These are phyloP conservation scores for Pyrus pyrifolia DNA, from an alignment of 306 rosid species.

Conservation along the genomic window DNA sequence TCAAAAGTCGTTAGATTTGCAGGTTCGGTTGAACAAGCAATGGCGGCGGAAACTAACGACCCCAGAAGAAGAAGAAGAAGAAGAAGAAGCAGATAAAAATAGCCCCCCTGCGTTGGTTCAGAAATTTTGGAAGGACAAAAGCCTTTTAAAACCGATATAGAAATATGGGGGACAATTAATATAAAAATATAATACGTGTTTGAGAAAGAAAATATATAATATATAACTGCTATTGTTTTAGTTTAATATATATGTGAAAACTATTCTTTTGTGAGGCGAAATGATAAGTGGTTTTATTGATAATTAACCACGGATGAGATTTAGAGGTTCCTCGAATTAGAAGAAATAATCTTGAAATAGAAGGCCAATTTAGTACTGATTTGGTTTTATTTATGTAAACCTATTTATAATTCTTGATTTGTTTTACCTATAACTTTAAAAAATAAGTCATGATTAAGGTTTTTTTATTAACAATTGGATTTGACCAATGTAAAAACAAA, in stretches of 20 bases:
- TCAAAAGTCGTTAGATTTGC: neutral
- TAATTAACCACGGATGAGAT: too few species aligned
- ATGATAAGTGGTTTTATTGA: too few species aligned
- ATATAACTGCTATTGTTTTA: too few species aligned
- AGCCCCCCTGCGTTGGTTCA: constrained; percentile 12
- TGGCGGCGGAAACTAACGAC: constrained; percentile 6
- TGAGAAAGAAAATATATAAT: too few species aligned
- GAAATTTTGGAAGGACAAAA: neutral
- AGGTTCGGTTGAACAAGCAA: constrained; percentile 5
- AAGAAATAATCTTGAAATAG: too few species aligned
- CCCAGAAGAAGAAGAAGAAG: neutral
- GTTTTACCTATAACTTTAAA: neutral
- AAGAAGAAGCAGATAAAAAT: neutral
- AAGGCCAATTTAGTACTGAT: neutral
- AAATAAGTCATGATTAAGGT: neutral
- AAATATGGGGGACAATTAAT: neutral
- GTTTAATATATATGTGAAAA: too few species aligned
- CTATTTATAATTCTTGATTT: neutral
- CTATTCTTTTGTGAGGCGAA: too few species aligned
- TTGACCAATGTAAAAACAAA: neutral
- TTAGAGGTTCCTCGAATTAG: too few species aligned
- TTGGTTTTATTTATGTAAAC: neutral
- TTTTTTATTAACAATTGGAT: neutral
- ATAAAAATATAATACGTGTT: neutral
- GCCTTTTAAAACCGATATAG: neutral